These are phyloP conservation scores for Hypoxylon trugodes DNA, from an alignment of 495 filamentous ascomycete genomes.

Conservation along the genomic window DNA sequence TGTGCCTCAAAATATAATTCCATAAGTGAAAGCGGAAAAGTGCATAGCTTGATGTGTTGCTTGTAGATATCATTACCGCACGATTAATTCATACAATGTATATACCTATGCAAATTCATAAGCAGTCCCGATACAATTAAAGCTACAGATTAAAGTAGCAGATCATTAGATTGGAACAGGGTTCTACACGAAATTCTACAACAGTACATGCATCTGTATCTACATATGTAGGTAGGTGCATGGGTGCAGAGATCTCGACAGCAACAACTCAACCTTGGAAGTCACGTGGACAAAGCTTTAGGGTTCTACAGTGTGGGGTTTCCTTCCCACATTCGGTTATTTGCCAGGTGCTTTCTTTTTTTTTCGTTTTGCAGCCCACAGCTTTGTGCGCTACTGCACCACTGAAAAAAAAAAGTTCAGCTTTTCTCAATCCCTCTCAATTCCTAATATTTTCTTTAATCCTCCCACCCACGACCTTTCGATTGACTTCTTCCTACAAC, in stretches of 20 bases:
- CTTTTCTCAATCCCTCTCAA: constrained; percentile 32
- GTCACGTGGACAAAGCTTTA: constrained; percentile 27
- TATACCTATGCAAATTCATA: not conserved
- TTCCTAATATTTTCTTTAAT: constrained; percentile 38
- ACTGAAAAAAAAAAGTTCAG: constrained; percentile 31
- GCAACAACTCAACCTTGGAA: no score
- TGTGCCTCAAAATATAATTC: no score
- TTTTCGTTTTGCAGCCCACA: constrained; percentile 41
- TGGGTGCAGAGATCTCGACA: not conserved
- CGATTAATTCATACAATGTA: no score
- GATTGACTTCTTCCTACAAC: constrained; percentile 47
- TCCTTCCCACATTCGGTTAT: constrained; percentile 40
- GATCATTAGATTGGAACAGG: not conserved
- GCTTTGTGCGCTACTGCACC: constrained; percentile 18
- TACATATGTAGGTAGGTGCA: not conserved
- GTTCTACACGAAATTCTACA: no score
- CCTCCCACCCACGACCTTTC: constrained; percentile 33
- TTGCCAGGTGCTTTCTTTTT: no score
- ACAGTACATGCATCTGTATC: no score
- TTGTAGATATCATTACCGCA: no score
- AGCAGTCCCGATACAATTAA: not conserved
- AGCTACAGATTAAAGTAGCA: not conserved
- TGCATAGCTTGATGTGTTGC: no score
- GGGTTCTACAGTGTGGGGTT: constrained; percentile 19
- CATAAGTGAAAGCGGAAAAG: no score